Base-by-base conservation (phyloP, 2,329 filamentous ascomycete genomes). In the Alternaria angustiovoidea region DNA sequence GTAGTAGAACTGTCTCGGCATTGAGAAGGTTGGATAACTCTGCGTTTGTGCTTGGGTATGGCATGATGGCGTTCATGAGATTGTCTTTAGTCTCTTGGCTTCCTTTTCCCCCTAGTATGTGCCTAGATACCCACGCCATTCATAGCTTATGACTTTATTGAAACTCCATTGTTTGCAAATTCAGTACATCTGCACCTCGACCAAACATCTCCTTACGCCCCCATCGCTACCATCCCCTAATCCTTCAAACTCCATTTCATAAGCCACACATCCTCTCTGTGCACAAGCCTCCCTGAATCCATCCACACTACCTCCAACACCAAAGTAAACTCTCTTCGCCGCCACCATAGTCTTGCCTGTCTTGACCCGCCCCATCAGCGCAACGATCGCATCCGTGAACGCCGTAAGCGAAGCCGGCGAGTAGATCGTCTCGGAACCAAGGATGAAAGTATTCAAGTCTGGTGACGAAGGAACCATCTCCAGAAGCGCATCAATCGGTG, bases 391-490 rank as follows among this genome's bases (percentile, higher is more conserved):
- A 39, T 90, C 86, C 1, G 89, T 87, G 72, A 94, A 95, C 0
- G 87, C 84, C 36, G 82, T 80, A 22, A 93, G 84, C 0, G 90
- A 89, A 58, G 88, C 88, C 0, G 91, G 91, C 2, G 89, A 92
- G 78, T 95, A 95, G 44, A 95, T 94, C 0, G 92, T 95, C 78
- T 95, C 92, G 1, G 91, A 90, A 0, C 89, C 92, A 2, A 95
- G 80, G 5, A 94, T 80, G 24, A 78, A 73, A 0, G 76, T 78
- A 24, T 81, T 81, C 63, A 81, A 73, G 9, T 77, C 78, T 12
- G 77, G 58, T 9, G 76, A 67, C 0, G 71, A 66, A 0, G 75
- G 79, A 7, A 93, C 77, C 1, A 92, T 78, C 2, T 84, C 75
- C 5, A 91, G 82, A 59, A 94, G 89, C 2, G 78, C 71, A 14